phyloP scores from a whole-genome alignment of 2,329 filamentous ascomycete species.

The Arthrobotrys pseudoclavata region DNA sequence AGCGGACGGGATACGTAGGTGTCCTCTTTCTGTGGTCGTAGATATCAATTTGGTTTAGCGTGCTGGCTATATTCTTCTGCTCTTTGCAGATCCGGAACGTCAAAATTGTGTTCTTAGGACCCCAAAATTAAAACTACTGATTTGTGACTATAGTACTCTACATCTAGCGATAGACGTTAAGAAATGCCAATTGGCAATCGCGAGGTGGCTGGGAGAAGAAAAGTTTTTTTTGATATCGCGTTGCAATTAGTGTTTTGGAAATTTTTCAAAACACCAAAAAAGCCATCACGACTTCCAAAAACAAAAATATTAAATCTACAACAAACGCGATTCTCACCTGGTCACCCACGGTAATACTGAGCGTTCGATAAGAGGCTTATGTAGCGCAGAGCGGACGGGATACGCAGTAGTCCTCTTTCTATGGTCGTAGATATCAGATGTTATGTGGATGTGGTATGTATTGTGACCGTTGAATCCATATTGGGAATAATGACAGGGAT shows the following conservation, averaged over 20 bases:
- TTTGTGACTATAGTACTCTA: too few species aligned
- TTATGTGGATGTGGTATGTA: neutral
- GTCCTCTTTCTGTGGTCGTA: constrained; percentile 35
- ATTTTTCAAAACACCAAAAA: neutral
- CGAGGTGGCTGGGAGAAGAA: too few species aligned
- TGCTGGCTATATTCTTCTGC: neutral
- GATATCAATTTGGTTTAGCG: neutral
- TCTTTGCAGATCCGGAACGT: neutral
- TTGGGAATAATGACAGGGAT: constrained; percentile 10
- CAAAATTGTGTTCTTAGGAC: neutral
- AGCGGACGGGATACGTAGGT: constrained; percentile 30
- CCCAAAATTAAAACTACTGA: too few species aligned
- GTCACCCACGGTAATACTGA: constrained; percentile 59
- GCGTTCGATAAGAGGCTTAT: constrained; percentile 53
- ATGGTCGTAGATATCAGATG: constrained; percentile 24
- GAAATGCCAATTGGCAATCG: too few species aligned
- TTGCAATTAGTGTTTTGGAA: too few species aligned
- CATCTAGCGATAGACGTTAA: neutral
- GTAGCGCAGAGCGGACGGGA: constrained; percentile 53
- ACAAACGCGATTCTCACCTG: constrained; percentile 52
- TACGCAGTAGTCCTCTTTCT: constrained; percentile 42
- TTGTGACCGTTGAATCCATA: constrained; percentile 5
- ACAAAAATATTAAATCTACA: constrained; percentile 14
- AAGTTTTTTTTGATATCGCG: too few species aligned
- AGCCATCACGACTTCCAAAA: neutral